Evolutionary conservation across 129 eudicot species (phyloP).

Genomic region (Kitagawia praeruptora): DNA sequence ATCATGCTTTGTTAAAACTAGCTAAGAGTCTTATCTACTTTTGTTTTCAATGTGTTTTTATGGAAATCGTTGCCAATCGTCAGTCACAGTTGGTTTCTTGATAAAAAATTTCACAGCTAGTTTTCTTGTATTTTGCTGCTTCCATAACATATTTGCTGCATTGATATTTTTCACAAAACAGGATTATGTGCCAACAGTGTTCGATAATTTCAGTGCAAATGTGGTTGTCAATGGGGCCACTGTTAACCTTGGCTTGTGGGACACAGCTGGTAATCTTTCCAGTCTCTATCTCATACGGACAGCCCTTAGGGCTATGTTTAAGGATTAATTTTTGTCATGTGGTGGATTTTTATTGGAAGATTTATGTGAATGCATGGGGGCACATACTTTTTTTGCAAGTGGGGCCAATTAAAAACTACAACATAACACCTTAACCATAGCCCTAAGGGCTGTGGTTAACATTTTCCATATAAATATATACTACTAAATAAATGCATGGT

Average conservation of each 20-base stretch:
- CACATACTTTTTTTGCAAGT: too few relatives aligned
- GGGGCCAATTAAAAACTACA: too few relatives aligned
- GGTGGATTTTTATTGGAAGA: too few relatives aligned
- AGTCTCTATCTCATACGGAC: background rate
- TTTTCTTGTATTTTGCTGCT: background rate
- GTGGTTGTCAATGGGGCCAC: constrained; percentile 92
- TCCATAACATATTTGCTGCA: background rate
- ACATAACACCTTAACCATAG: too few relatives aligned
- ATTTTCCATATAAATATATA: too few relatives aligned
- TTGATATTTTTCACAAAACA: constrained; percentile 24
- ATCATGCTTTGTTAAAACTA: background rate
- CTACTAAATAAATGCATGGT: background rate
- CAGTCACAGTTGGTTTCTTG: background rate
- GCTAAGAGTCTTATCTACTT: background rate
- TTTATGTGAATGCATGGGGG: too few relatives aligned
- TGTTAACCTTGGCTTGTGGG: constrained; percentile 97
- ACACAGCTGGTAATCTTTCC: constrained; percentile 75
- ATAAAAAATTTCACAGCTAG: background rate
- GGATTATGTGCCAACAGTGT: constrained; percentile 98
- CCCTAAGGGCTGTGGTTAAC: too few relatives aligned
- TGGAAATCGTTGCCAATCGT: background rate
- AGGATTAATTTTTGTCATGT: too few relatives aligned
- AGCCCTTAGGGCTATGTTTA: too few relatives aligned
- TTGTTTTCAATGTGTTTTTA: background rate
- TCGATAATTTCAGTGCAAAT: constrained; percentile 98